phyloP scores from a whole-genome alignment of 2,329 filamentous ascomycete species.

The Sporothrix sp. region DNA sequence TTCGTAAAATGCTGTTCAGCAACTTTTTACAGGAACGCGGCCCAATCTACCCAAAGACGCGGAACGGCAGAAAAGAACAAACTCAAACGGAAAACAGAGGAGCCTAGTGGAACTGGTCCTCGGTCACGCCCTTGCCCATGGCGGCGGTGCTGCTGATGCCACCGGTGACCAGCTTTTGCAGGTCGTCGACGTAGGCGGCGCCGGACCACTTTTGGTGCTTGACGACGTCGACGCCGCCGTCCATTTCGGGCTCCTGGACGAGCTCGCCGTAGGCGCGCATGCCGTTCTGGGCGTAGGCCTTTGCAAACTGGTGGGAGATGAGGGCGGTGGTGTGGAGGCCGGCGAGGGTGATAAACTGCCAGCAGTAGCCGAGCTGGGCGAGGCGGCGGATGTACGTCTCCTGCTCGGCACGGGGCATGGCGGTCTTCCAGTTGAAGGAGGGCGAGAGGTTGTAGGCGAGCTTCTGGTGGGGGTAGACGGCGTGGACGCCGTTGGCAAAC shows the following conservation, averaged over 20 bases:
- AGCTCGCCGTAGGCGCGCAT: constrained; percentile 97
- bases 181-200: constrained; percentile 85
- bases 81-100: not conserved
- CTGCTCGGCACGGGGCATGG: constrained; percentile 84
- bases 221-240: constrained; percentile 79
- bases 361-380: constrained; percentile 84
- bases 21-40: constrained; percentile 2
- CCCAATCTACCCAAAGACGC: not conserved
- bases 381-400: constrained; percentile 95
- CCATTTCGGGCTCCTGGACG: constrained; percentile 97
- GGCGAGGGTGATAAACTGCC: constrained; percentile 99
- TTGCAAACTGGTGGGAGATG: constrained; percentile 80
- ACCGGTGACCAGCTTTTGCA: constrained; percentile 94
- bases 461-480: constrained; percentile 95
- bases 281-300: constrained; percentile 67
- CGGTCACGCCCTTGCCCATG: constrained; percentile 96
- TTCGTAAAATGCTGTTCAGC: constrained; percentile 4
- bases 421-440: constrained; percentile 99
- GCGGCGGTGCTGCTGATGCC: constrained; percentile 86
- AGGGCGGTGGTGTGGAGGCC: constrained; percentile 93
- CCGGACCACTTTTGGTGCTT: constrained; percentile 99
- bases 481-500: constrained; percentile 88
- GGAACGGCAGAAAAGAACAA: not conserved
- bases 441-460: constrained; percentile 97
- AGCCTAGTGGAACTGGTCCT: constrained; percentile 79